Evolutionary conservation across 140 eudicot genomes (phyloP), one percentile per base, ranked within the genome.

Genomic region (Flaveria floridana): DNA sequence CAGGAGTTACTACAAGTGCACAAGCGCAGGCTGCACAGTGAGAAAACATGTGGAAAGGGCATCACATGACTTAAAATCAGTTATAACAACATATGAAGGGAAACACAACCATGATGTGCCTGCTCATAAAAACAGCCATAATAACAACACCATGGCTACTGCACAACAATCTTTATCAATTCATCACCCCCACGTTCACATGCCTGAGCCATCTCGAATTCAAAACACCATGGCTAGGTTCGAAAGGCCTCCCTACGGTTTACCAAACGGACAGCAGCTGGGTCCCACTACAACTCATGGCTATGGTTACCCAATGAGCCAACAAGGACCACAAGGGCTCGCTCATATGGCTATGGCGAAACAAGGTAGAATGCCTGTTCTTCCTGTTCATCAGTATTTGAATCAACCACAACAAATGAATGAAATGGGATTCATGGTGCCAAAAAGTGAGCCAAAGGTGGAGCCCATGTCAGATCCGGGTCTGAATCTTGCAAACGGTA

Each of bases 1-100:
- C 87, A 91, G 97, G 97, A 91, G 97, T 80, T 91, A 91, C 88
- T 91, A 91, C 77, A 91, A 91, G 85, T 91, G 97, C 90, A 91
- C 97, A n/a, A 86, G 84, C 56, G 70, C 91, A 20, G 97, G 97
- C 51, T 91, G 97, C 85, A 85, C 88, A 0, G 97, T 91, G 65
- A 86, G 97, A 64, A 91, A 91, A 76, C 97, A 91, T 3, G 97
- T 91, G 12, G 97, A 91, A 76, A 73, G 97, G 80, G 97, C 97
- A 55, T 88, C 93, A 14, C 96, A 88, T 62, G 97, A 91, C 79
- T 79, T 88, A 20, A 91, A 87, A 70, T 91, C 97, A 10, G 97
- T 91, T 34, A 91, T 91, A 82, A 91, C 97, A 11, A 88, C 97
- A 3, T 91, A 91, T 15, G 97, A 91, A 79, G 97, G 97, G 21